phyloP scores from a whole-genome alignment of 2,329 filamentous ascomycete species.

The Trichoderma simmonsii region DNA sequence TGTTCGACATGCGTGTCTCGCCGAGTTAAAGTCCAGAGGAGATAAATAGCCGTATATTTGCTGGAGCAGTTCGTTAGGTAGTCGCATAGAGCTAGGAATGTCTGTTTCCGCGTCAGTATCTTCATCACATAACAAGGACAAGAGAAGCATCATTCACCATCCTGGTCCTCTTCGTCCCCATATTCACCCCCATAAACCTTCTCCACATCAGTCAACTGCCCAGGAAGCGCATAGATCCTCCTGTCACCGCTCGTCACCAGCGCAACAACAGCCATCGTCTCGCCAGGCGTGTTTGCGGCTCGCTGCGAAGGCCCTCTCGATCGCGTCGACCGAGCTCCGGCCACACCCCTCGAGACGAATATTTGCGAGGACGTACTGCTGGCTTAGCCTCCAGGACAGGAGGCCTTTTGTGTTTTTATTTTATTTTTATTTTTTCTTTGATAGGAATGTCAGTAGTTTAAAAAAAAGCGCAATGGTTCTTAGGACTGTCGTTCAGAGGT shows the following conservation, averaged over 20 bases:
- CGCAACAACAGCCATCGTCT: conserved; percentile 21
- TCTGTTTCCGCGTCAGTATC: conserved; percentile 5
- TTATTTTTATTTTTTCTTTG: neutral
- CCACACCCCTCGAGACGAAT: conserved; percentile 28
- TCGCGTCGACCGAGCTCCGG: conserved; percentile 21
- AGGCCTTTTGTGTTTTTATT: neutral
- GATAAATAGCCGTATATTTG: conserved; percentile 34
- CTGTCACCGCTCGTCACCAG: conserved; percentile 21
- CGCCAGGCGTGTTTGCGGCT: neutral
- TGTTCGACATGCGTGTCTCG: conserved; percentile 55
- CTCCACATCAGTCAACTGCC: conserved; percentile 19
- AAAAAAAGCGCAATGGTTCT: too few relatives aligned
- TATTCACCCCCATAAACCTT: conserved; percentile 9
- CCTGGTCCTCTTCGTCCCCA: neutral
- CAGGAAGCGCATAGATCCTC: conserved; percentile 20
- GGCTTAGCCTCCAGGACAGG: conserved; percentile 15
- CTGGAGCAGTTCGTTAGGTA: conserved; percentile 38
- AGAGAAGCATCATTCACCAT: neutral
- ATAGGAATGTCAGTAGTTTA: neutral
- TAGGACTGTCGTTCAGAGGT: neutral
- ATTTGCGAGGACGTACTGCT: conserved; percentile 30
- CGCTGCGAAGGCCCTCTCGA: conserved; percentile 17
- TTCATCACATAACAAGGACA: neutral
- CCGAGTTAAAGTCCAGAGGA: conserved; percentile 53
- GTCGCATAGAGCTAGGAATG: conserved; percentile 26